Base-by-base conservation (phyloP, 495 filamentous ascomycete species). In the Tuber borchii region DNA sequence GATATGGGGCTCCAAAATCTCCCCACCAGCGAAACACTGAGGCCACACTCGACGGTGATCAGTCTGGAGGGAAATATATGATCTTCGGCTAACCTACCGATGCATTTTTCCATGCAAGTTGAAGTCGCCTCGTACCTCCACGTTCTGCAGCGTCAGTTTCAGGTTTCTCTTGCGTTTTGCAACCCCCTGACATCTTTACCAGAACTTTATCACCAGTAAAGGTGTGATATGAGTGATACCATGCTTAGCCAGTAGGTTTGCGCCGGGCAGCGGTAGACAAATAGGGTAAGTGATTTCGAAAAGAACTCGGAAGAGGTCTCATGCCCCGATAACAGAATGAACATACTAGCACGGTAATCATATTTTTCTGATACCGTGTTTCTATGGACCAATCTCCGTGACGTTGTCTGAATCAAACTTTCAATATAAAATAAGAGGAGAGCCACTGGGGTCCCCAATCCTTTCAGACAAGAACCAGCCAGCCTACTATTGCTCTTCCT, bases 21-120 rank as follows among this genome's bases (percentile, higher is more conserved):
- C 26, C 56, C 10, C 56, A 17, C 26, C 1, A 17, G 26, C 56
- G 26, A 61, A 19, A 46, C 16, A 61, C 31, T 31, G 12, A 16
- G n/a, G 56, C 56, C 0, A 7, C 56, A 65, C 56, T 14, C 1
- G 14, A 16, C 56, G 34, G 26, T 26, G 56, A 65, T 34, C 56
- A 65, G 4, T 12, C 56, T 34, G 56, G 56, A 65, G 31, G 56
- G 26, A 65, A 65, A 65, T 34, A 65, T 34, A 34, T 65, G 56
- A 65, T 65, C 56, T 65, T 65, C 56, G 56, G 56, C 56, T 65
- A 65, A 65, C 56, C 26, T 65, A 34, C 56, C 56, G 56, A 65
- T 65, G 56, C 56, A 65, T 65, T 34, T 65, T 65, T 34, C 56
- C 56, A 65, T 65, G 56, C 56, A 65, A 65, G 56, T 65, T 65